phyloP scores from a whole-genome alignment of 257 asterid genomes.

The Echites panduratus region DNA sequence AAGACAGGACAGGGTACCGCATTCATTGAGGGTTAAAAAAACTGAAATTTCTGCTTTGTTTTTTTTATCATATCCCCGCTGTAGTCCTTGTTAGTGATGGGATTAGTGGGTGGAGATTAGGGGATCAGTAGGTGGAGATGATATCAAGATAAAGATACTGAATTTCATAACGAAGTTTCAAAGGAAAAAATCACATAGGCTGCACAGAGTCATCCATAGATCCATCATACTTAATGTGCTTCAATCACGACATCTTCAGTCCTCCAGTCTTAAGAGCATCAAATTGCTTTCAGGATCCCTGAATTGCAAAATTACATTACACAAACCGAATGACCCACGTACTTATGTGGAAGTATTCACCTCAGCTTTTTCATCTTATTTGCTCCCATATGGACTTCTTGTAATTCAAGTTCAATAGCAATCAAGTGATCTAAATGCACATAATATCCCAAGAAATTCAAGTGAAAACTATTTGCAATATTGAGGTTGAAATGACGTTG shows the following conservation, averaged over 20 bases:
- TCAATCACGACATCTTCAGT: neutral
- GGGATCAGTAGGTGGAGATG: neutral
- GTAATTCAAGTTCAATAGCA: neutral
- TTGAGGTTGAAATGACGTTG: too few species aligned
- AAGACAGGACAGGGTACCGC: neutral
- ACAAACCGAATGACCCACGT: neutral
- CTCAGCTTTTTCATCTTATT: neutral
- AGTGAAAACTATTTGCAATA: neutral
- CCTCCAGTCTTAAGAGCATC: neutral
- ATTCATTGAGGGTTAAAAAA: neutral
- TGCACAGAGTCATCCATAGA: neutral
- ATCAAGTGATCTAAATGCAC: too few species aligned
- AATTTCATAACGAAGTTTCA: neutral
- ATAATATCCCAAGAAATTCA: neutral
- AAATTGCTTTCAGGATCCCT: neutral
- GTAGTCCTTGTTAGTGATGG: neutral
- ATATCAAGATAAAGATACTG: neutral
- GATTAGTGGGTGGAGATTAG: neutral
- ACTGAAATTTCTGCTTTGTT: neutral
- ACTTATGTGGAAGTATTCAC: neutral
- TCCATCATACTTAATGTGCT: neutral
- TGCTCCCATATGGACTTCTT: neutral
- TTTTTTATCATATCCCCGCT: too few species aligned
- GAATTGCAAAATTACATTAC: neutral
- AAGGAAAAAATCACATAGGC: neutral